Conservation (phyloP, 306 rosid species). For the Herpetospermum pedunculosum region DNA sequence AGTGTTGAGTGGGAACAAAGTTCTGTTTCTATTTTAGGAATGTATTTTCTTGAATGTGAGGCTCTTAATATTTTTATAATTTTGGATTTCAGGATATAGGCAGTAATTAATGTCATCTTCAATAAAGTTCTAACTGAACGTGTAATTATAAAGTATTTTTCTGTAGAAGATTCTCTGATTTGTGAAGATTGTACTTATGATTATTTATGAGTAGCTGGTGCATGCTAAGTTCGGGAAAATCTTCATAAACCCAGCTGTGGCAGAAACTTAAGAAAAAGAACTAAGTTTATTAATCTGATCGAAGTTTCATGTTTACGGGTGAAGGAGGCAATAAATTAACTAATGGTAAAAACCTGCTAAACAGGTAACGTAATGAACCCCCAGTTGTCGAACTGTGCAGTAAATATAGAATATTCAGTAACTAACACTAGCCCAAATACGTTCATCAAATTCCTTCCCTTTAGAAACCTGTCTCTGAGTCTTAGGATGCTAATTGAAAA, state of each 20-base stretch:
- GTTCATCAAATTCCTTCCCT: background rate
- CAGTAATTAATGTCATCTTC: background rate
- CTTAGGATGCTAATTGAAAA: background rate
- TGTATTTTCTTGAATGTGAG: background rate
- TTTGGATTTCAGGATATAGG: background rate
- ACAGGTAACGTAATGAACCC: background rate
- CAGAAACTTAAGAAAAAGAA: background rate
- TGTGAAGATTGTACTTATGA: background rate
- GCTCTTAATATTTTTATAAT: background rate
- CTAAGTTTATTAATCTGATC: background rate
- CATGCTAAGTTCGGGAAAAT: background rate
- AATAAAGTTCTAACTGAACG: background rate
- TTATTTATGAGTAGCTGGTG: background rate
- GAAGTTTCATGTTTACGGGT: background rate
- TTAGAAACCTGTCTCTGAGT: background rate
- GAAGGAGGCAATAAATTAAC: background rate
- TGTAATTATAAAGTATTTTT: background rate
- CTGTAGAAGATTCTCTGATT: background rate
- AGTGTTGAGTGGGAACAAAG: constrained; percentile 8
- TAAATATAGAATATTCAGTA: background rate
- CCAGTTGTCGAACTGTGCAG: background rate
- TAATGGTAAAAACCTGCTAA: background rate
- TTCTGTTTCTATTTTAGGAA: background rate
- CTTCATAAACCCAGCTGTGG: background rate
- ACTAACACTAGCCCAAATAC: background rate